phyloP scores from a whole-genome alignment of 73 alveolate genomes.

The Tetrahymena thermophila region DNA sequence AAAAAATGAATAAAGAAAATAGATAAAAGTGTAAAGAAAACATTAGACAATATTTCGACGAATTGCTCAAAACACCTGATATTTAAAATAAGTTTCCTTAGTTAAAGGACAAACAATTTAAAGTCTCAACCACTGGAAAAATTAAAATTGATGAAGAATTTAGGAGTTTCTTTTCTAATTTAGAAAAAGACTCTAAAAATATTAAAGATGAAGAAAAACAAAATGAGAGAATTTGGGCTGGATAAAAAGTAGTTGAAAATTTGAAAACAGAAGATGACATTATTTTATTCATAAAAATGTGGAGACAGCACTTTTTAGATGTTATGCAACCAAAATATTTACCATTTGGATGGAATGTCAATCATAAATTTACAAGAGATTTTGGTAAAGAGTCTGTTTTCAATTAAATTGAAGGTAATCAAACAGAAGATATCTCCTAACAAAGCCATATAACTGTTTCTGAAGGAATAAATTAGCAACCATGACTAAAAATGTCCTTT shows the following conservation, averaged over 20 bases:
- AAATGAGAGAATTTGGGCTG: constrained; percentile 64
- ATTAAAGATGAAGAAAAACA: constrained; percentile 52
- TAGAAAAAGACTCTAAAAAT: neutral
- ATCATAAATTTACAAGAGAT: constrained; percentile 80
- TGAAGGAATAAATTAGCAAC: neutral
- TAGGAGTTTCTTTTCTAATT: neutral
- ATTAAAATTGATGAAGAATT: neutral
- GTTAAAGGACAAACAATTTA: neutral
- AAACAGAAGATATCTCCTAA: neutral
- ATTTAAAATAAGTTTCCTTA: neutral
- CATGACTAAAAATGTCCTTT: too few relatives aligned
- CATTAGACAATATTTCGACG: neutral
- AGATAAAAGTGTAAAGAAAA: neutral
- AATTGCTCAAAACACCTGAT: neutral
- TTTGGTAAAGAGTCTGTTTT: constrained; percentile 60
- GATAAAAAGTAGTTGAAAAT: constrained; percentile 75
- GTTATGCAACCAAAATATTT: constrained; percentile 81
- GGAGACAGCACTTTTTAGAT: constrained; percentile 85
- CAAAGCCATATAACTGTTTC: neutral
- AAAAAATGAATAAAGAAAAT: neutral
- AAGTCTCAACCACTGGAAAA: neutral
- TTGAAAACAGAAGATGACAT: constrained; percentile 51
- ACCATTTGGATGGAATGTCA: constrained; percentile 89
- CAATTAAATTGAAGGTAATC: neutral
- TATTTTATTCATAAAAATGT: constrained; percentile 75